Base-by-base conservation (phyloP, 1,139 yeast species). In the Suhomyces atakaporum region DNA sequence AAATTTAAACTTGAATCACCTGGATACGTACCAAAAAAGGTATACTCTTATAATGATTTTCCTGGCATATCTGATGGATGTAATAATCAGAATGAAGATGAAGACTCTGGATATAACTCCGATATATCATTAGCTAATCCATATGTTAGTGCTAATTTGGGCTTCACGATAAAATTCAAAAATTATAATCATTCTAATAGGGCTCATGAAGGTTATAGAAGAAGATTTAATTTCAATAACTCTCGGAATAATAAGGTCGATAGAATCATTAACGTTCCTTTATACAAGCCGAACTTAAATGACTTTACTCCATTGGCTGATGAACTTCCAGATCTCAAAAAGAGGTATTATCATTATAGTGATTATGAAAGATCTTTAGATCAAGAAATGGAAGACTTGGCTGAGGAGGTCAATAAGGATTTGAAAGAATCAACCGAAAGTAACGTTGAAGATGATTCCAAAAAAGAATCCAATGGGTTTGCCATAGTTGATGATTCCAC, bases 111-210 rank as follows among this genome's bases (percentile, higher is more conserved):
- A 2, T 66, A 66, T 40, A 69, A 66, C 22, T 73, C 79, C 0
- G 76, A 70, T 43, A 59, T 75, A 1, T 76, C 82, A 0, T 49
- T 72, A 21, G 81, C 82, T 0, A 69, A 74, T 38, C 82, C 83
- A 1, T 69, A 66, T 33, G 54, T 73, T 10, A 63, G 74, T 15
- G 77, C 73, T 3, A 69, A 73, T 35, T 66, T 65, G 50, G 79
- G 75, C 0, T 83, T 81, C 49, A 63, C 66, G 5, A 63, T 81
- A 9, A 77, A 73, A 45, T 31, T 9, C 16, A 33, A 33, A 15
- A 27, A 24, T 22, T 37, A 49, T 21, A 38, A 39, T 35, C 53
- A 46, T 24, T 54, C 54, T 26, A 58, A 58, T 31, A 39, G 31
- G 27, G 18, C 36, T 7, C 15, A 30, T 25, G 35, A 40, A 19